Evolutionary conservation across 768 basidiomycete genomes (phyloP), one percentile per base, ranked within the genome.

Genomic region (Pisolithus sp.): DNA sequence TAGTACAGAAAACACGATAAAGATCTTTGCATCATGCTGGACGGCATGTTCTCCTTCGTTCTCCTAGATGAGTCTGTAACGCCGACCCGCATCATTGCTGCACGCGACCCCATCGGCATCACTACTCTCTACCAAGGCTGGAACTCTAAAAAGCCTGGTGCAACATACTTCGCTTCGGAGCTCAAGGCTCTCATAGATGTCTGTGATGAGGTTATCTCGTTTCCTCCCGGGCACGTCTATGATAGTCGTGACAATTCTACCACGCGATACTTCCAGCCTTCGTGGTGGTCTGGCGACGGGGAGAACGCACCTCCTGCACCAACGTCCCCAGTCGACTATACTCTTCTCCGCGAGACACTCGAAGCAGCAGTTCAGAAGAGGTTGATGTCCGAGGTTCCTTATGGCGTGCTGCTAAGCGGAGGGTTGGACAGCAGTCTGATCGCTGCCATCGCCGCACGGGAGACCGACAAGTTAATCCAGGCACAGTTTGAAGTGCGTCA

Each of bases 41-140:
- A 99, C 65, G 96, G 96, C 57, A 95, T 99, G 91, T 99, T 99
- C 74, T 93, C 95, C 2, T 99, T 98, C 64, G 88, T 97, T 56
- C 80, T 98, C 42, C 76, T 98, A 53, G 96, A 99, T 71, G 92
- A 94, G 65, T 89, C 92, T 12, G 86, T 89, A 53, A 75, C 86
- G 0, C 95, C 95, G 8, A 77, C 92, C 21, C 83, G 95, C 50
- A 75, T 99, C 55, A 93, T 99, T 61, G 96, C 94, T 53, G 93
- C 93, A 5, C 89, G 96, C 36, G 96, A 99, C 66, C 93, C 96
- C 23, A 85, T 99, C 63, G 96, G 96, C 21, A 92, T 98, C 67
- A 98, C 96, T 47, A 97, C 96, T n/a, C 76, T 99, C 8, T 99
- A 98, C 71, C 93, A 95, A 72, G 96, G 96, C 39, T 93, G 89